A percentile compares a stretch with the other conserved stretches of the same genome.
phyloP scores from a whole-genome alignment of 805 yeast genomes.

The Blastobotrys robertii region DNA sequence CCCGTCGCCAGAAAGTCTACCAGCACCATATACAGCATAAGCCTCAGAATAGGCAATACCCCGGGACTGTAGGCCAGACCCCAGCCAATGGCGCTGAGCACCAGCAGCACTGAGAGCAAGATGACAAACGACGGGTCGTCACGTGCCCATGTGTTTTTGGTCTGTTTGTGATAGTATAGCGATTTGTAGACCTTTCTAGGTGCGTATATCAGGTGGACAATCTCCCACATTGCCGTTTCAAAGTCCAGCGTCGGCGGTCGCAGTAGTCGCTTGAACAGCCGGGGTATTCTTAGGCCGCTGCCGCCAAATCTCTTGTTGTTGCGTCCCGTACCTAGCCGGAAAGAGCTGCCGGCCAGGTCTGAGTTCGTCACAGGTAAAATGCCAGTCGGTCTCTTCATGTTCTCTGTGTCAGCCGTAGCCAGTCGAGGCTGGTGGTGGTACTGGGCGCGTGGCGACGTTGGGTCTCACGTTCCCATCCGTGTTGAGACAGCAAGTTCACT shows the following conservation, averaged over 20 bases:
- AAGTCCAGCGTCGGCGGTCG: slow-evolving; percentile 79
- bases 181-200: slow-evolving; percentile 79
- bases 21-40: slow-evolving; percentile 73
- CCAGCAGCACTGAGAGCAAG: slow-evolving; percentile 53
- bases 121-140: slow-evolving; percentile 89
- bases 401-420: no score
- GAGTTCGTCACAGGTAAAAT: no score
- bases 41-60: slow-evolving; percentile 47
- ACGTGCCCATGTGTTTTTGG: slow-evolving; percentile 72
- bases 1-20: slow-evolving; percentile 75
- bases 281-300: slow-evolving; percentile 13
- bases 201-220: slow-evolving; percentile 56
- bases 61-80: slow-evolving; percentile 71
- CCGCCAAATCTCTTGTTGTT: no score
- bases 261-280: slow-evolving; percentile 35
- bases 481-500: no score
- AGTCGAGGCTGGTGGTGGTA: no score
- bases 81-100: slow-evolving; percentile 79
- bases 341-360: no score
- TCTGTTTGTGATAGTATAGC: slow-evolving; percentile 72
- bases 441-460: no score
- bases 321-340: no score
- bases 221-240: slow-evolving; percentile 91
- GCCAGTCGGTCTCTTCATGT: no score
- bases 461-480: no score